Percentiles rank a stretch among this genome's conserved stretches.
Conservation (phyloP, 192 early-diverging fungal genomes). For the Dissophora ornata region DNA sequence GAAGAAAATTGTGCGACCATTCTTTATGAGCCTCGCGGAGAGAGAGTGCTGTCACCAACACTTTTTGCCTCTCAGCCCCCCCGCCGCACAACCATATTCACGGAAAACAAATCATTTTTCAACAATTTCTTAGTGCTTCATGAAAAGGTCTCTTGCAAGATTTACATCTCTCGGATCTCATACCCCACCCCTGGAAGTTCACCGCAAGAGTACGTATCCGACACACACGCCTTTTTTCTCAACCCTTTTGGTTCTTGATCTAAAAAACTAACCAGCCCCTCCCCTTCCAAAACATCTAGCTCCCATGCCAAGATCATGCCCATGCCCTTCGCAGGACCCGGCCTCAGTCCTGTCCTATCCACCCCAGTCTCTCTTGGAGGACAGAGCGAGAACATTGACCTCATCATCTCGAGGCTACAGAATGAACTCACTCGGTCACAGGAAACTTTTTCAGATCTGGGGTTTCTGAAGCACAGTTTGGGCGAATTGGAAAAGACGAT, state of each 20-base stretch:
- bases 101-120: too few relatives aligned
- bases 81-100: too few relatives aligned
- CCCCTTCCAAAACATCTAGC: conserved; percentile 5
- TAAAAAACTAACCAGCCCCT: too few relatives aligned
- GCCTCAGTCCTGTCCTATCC: conserved; percentile 10
- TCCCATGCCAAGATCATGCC: conserved; percentile 38
- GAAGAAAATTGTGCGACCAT: not conserved
- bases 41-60: too few relatives aligned
- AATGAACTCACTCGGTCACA: conserved; percentile 49
- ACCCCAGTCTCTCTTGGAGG: conserved; percentile 14
- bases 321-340: conserved; percentile 15
- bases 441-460: conserved; percentile 47
- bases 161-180: conserved; percentile 40
- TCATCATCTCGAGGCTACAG: conserved; percentile 45
- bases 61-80: not conserved
- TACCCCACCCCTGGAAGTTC: conserved; percentile 39
- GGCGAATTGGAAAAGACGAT: conserved; percentile 41
- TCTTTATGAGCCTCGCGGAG: not conserved
- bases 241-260: too few relatives aligned
- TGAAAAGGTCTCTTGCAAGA: conserved; percentile 53
- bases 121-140: conserved; percentile 26
- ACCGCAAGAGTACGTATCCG: conserved; percentile 35
- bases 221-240: not conserved
- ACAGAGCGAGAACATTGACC: conserved; percentile 46
- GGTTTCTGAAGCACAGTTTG: conserved; percentile 35